Percentiles rank a stretch among this genome's conserved stretches.
Evolutionary conservation across 345 rosid species (phyloP).

Genomic region (Sisymbrium irio): DNA sequence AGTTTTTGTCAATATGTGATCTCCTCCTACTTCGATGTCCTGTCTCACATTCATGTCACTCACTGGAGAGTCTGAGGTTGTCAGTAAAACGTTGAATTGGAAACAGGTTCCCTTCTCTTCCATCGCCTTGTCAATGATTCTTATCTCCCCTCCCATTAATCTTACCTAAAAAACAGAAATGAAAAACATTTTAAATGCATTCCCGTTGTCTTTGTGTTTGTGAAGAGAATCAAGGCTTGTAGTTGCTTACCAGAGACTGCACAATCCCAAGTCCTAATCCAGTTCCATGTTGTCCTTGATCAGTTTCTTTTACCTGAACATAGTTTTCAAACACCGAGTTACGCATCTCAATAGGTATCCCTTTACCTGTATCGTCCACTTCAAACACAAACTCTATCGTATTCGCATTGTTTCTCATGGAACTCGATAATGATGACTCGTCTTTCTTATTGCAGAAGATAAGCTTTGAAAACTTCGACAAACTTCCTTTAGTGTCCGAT

Average conservation of each 20-base stretch:
- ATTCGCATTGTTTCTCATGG: conserved; percentile 24
- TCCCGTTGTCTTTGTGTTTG: not conserved
- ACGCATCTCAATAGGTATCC: conserved; percentile 62
- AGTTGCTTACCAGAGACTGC: conserved; percentile 61
- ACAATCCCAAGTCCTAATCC: conserved; percentile 91
- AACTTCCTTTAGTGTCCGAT: conserved; percentile 21
- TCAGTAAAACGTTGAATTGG: conserved; percentile 56
- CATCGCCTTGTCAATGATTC: conserved; percentile 49
- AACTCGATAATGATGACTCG: conserved; percentile 16
- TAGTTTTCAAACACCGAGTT: conserved; percentile 67
- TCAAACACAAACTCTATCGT: conserved; percentile 56
- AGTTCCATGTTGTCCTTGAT: conserved; percentile 57
- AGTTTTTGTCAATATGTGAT: conserved; percentile 21
- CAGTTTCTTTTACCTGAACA: conserved; percentile 71
- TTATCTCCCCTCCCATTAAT: conserved; percentile 80
- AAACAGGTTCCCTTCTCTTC: conserved; percentile 72
- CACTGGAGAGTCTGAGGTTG: conserved; percentile 10
- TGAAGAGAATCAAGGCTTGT: not conserved
- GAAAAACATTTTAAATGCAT: not conserved
- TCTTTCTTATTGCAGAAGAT: conserved; percentile 32
- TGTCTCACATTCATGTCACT: not conserved
- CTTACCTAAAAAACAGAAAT: conserved; percentile 45
- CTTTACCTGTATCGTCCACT: conserved; percentile 76
- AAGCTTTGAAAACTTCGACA: conserved; percentile 22
- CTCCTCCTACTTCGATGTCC: conserved; percentile 31